These are phyloP conservation scores for Gymnopilus dilepis DNA, from an alignment of 768 basidiomycete species.

Conservation along the genomic window DNA sequence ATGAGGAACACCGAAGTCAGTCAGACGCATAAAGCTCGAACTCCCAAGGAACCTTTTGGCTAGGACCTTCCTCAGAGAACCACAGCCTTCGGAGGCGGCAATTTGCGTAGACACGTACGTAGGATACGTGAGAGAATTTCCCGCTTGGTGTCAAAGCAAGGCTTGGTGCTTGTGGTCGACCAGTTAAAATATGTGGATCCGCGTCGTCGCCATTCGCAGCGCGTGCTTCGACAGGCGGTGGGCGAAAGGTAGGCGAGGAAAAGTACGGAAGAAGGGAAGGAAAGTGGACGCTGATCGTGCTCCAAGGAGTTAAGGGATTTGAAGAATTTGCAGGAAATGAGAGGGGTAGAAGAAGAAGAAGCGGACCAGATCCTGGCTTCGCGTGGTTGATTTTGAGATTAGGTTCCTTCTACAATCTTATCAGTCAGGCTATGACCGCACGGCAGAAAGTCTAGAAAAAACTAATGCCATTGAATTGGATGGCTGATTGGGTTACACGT, in stretches of 20 bases:
- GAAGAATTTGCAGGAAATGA: conserved; percentile 62
- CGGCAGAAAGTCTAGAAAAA: background rate
- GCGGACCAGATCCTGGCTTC: conserved; percentile 45
- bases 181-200: conserved; percentile 16
- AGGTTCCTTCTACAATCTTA: conserved; percentile 54
- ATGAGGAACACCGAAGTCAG: conserved; percentile 11
- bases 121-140: conserved; percentile 69
- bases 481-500: no score
- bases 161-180: conserved; percentile 20
- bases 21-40: conserved; percentile 64
- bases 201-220: conserved; percentile 10
- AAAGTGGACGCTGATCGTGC: conserved; percentile 65
- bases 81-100: conserved; percentile 80
- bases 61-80: conserved; percentile 64
- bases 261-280: conserved; percentile 67
- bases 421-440: conserved; percentile 11
- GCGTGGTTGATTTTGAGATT: conserved; percentile 45
- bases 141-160: conserved; percentile 47
- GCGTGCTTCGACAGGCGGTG: conserved; percentile 15
- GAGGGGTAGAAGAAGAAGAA: conserved; percentile 77
- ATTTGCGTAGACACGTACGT: conserved; percentile 77
- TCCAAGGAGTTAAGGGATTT: conserved; percentile 71
- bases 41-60: conserved; percentile 71
- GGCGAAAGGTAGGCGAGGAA: conserved; percentile 42
- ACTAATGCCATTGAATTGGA: no score